Base-by-base conservation (phyloP, 2,329 filamentous ascomycete genomes). In the Juglanconis sp. region DNA sequence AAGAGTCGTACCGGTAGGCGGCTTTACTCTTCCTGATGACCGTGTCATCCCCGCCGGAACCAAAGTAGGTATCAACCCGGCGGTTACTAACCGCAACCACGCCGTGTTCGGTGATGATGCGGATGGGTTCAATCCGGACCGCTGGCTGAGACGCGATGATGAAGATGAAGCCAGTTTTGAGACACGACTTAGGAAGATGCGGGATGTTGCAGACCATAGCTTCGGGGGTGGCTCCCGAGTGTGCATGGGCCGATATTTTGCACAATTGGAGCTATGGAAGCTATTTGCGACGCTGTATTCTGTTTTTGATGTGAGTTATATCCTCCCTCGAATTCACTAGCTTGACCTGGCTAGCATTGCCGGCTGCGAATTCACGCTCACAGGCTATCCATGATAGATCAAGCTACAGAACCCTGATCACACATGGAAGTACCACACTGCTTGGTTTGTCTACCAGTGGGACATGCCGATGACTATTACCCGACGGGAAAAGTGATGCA, bases 241-340 rank as follows among this genome's bases (percentile, higher is more conserved):
- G 5, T 59, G 57, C 24, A 47, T 59, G 44, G 57, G 57, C 32
- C 42, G 57, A 8, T 59, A 53, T 34, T 53, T 59, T 31, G 57
- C 57, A 8, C 24, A 48, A 4, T 15, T 53, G 8, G 59, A 61
- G 44, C 40, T 61, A 47, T 61, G 47, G 44, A 61, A 61, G 50
- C 17, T 61, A 11, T 49, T 57, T 7, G 59, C 59, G 17, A 61
- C 59, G 32, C 13, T 61, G 31, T 61, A 57, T 44, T 54, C 44
- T 32, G 35, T 24, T 4, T 61, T 49, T 50, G 50, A 61, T 46
- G 59, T 61, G 24, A 54, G 59, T 60, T 4, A 31, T 5, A 10
- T 5, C 35, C 8, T n/a, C 13, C 32, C 17, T 13, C 9, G 40
- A 8, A n/a, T 31, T 31, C 24, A 24, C 24, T 24, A 24, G 24